Conservation (phyloP, 2,329 filamentous ascomycete genomes). For the Alternaria dauci region DNA sequence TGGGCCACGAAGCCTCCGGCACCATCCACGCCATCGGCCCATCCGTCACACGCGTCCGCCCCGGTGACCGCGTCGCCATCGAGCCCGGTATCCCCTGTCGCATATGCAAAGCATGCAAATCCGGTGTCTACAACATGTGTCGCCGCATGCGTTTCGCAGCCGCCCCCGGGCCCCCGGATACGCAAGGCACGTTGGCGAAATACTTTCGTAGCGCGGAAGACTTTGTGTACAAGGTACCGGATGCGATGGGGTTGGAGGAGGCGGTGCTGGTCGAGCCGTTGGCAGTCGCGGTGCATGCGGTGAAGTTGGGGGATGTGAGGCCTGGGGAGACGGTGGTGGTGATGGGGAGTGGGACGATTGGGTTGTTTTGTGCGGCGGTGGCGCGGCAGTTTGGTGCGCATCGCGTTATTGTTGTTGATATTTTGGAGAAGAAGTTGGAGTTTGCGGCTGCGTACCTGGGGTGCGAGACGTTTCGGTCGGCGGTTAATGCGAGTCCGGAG, state of each 20-base stretch:
- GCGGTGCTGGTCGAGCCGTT: conserved; percentile 89
- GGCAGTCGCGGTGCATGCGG: conserved; percentile 83
- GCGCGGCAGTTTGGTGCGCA: conserved; percentile 73
- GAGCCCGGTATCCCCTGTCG: conserved; percentile 93
- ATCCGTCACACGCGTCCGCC: conserved; percentile 75
- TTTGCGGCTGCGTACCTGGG: conserved; percentile 82
- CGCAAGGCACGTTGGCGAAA: conserved; percentile 75
- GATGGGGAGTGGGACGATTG: conserved; percentile 91
- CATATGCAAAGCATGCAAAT: conserved; percentile 84
- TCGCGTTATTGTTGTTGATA: conserved; percentile 89
- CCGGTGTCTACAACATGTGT: conserved; percentile 92
- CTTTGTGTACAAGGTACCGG: conserved; percentile 92
- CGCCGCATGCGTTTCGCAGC: conserved; percentile 84
- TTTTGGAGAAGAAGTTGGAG: conserved; percentile 79
- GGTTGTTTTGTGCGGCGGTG: conserved; percentile 81
- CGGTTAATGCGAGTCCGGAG: conserved; percentile 65
- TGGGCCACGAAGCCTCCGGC: conserved; percentile 92
- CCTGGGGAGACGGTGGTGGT: conserved; percentile 87
- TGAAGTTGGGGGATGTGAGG: conserved; percentile 78
- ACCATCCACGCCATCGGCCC: conserved; percentile 79
- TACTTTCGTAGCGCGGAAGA: conserved; percentile 89
- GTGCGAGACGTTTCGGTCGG: conserved; percentile 78
- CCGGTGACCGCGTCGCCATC: conserved; percentile 88
- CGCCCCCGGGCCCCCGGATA: conserved; percentile 78
- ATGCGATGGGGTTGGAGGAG: conserved; percentile 82